Evolutionary conservation across 1,284 basidiomycete genomes (phyloP), one percentile per base, ranked within the genome.

Genomic region (Vanrija humicola): DNA sequence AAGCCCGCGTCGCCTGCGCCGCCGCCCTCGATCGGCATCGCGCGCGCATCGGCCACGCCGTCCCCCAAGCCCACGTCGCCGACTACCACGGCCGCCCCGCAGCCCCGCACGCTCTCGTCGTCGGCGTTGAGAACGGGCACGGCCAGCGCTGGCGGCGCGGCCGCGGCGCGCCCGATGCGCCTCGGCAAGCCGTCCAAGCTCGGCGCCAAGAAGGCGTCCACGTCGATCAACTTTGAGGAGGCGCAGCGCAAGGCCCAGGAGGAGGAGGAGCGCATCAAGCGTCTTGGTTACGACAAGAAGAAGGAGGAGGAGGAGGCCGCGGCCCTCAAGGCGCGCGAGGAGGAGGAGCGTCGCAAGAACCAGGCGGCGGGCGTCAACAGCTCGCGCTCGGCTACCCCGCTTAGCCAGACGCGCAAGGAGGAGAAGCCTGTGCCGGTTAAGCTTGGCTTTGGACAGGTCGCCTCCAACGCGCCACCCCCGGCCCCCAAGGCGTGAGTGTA

Each of bases 181-280:
- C 21, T 52, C 67, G 25, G 65, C 77, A 58, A 64, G 42, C 48
- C 68, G 12, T 47, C 64, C 39, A 79, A 78, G 42, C 82, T 95
- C 0, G 93, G 92, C 19, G 92, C 91, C 15, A 87, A 89, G 70
- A 93, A 91, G 74, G 79, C 79, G 5, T 81, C 88, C 0, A 82
- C 79, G 0, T 82, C 86, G 2, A 86, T 96, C 62, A 86, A 96
- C 76, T 97, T 96, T 72, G 93, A 88, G 46, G 90, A 90, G 66
- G 93, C 91, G 0, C 90, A 96, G 75, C 80, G 86, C 29, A 88
- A 88, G 66, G 93, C 93, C 0, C 70, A 82, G 19, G 91, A 90
- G 68, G 93, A 96, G 72, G 90, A 90, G 38, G 91, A 93, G 76
- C 48, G 48, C 43, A 84, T 91, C 72, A 88, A 89, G 72, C 85